A percentile compares a stretch with the other conserved stretches of the same genome.
phyloP scores from a whole-genome alignment of 2,329 filamentous ascomycete species.

The Alternaria alternata region DNA sequence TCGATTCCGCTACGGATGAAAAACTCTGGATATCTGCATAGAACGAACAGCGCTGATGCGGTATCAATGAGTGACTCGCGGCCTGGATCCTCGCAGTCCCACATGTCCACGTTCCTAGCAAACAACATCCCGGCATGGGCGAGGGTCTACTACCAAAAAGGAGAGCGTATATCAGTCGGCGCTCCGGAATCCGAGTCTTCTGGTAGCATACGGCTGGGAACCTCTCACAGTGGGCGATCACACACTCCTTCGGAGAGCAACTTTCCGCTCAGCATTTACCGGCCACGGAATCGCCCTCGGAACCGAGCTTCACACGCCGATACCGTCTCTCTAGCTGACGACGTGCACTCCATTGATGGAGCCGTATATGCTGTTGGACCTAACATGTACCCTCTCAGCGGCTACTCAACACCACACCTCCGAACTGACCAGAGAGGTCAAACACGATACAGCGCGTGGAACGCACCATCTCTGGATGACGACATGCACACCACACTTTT shows the following conservation, averaged over 20 bases:
- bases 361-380: slow-evolving; percentile 40
- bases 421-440: slow-evolving; percentile 54
- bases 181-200: slow-evolving; percentile 47
- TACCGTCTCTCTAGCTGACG: slow-evolving; percentile 40
- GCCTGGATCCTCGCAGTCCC: slow-evolving; percentile 48
- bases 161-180: slow-evolving; percentile 46
- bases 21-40: slow-evolving; percentile 48
- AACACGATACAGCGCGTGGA: slow-evolving; percentile 69
- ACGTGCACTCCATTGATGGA: slow-evolving; percentile 37
- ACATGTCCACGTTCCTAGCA: slow-evolving; percentile 44
- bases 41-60: slow-evolving; percentile 43
- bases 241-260: slow-evolving; percentile 49
- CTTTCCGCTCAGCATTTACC: slow-evolving; percentile 48
- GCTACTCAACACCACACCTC: slow-evolving; percentile 48
- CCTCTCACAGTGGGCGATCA: slow-evolving; percentile 48
- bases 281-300: slow-evolving; percentile 50
- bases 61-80: slow-evolving; percentile 43
- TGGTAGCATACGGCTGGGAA: slow-evolving; percentile 41
- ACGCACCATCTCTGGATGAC: slow-evolving; percentile 74
- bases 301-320: slow-evolving; percentile 42
- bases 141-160: slow-evolving; percentile 49
- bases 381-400: slow-evolving; percentile 35
- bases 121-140: slow-evolving; percentile 52
- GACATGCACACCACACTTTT: slow-evolving; percentile 67
- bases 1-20: slow-evolving; percentile 50